These are phyloP conservation scores for Clavispora phyllophila DNA, from an alignment of 805 yeast genomes.

Conservation along the genomic window DNA sequence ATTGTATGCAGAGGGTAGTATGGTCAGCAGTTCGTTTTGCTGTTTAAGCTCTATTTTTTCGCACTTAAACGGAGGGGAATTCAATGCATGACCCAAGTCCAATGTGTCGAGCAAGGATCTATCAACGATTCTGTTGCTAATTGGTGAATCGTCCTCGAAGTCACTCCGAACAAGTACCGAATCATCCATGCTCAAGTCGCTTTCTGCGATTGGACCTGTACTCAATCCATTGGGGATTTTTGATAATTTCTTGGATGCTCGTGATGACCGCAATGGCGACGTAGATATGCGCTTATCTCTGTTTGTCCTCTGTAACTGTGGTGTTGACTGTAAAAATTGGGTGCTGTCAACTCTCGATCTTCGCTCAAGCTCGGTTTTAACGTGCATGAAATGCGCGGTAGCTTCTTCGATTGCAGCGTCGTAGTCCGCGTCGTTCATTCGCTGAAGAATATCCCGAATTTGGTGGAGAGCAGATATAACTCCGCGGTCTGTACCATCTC, in stretches of 20 bases:
- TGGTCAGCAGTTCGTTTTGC: background rate
- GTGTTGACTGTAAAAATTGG: background rate
- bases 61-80: conserved; percentile 24
- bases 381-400: conserved; percentile 25
- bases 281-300: conserved; percentile 18
- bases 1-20: background rate
- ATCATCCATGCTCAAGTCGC: conserved; percentile 31
- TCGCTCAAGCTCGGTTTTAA: background rate
- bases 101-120: conserved; percentile 21
- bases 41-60: background rate
- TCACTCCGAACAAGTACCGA: conserved; percentile 20
- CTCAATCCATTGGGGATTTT: conserved; percentile 7
- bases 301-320: conserved; percentile 5
- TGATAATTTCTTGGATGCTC: conserved; percentile 15
- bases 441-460: conserved; percentile 4
- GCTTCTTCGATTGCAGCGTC: conserved; percentile 29
- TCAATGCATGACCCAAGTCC: conserved; percentile 23
- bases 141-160: conserved; percentile 26
- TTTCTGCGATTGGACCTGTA: conserved; percentile 12
- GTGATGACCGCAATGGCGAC: conserved; percentile 23
- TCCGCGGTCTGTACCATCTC: background rate
- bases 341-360: background rate
- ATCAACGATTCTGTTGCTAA: conserved; percentile 20
- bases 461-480: conserved; percentile 1
- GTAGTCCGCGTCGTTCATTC: conserved; percentile 20